Base-by-base conservation (phyloP, 2,329 filamentous ascomycete species). In the Colletotrichum sp. region DNA sequence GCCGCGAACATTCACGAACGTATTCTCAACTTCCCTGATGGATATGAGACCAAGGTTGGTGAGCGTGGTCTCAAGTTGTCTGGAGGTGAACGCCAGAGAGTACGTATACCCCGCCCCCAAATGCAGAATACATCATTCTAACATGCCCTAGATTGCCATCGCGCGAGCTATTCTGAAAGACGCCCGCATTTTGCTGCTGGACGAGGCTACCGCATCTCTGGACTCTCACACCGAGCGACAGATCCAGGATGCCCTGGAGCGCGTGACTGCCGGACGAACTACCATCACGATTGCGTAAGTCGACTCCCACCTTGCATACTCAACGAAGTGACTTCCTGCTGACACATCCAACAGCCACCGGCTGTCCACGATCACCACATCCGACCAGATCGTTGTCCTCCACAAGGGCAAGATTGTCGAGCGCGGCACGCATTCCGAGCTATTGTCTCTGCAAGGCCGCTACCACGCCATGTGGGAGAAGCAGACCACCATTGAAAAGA, bases 171-270 rank as follows among this genome's bases (percentile, higher is more conserved):
- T 95, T 16, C 86, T 95, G 61, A 94, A 94, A 81, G 91, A 92
- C 64, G 91, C 93, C 0, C 92, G 92, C 67, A 91, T 95, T 69
- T 88, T 95, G 30, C 89, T 95, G 73, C 86, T 95, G 0, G 93
- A 95, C 78, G 93, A 95, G 81, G 91, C 93, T 0, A 94, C 94
- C 5, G 93, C 92, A 1, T 92, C 93, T 4, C 88, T 95, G 26
- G 90, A 94, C 69, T 90, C 91, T 0, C 88, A 90, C 30, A 92
- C 90, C 1, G 90, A 92, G 79, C 86, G 87, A 38, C 86, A 89
- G 69, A 92, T 92, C 48, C 90, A 92, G 79, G 85, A 88, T 65
- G 88, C 88, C 7, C 87, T 90, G 28, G 84, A 86, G 76, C 84
- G 83, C 30, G 84, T 90, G 8, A 88, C 85, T 18, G 81, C 83